Evolutionary conservation across 2,329 filamentous ascomycete genomes (phyloP).

Genomic region (Colletotrichum sp.): DNA sequence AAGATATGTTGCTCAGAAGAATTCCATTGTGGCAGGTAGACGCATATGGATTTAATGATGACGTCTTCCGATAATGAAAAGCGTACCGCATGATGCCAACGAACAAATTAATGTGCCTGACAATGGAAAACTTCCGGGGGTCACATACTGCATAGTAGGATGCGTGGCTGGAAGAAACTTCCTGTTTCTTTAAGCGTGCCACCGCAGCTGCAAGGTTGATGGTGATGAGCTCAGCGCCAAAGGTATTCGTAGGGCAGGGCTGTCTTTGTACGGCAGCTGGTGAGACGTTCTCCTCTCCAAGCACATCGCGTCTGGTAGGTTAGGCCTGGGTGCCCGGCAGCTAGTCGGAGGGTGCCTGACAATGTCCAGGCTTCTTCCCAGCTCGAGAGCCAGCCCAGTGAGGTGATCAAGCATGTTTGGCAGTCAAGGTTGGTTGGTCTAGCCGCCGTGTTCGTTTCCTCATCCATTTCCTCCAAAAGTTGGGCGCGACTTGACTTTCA

Average conservation of each 20-base stretch:
- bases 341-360: slow-evolving; percentile 1
- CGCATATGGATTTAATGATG: background rate
- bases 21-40: background rate
- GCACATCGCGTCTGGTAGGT: background rate
- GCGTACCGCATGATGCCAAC: background rate
- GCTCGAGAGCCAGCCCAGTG: background rate
- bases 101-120: background rate
- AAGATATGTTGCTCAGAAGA: background rate
- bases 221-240: background rate
- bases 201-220: background rate
- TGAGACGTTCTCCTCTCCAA: background rate
- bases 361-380: slow-evolving; percentile 2
- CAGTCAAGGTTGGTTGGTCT: background rate
- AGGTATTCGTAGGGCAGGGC: background rate
- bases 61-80: background rate
- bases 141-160: background rate
- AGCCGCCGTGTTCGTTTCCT: slow-evolving; percentile 3
- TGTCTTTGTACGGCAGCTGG: background rate
- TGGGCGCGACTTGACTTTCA: background rate
- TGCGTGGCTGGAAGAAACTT: background rate
- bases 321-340: background rate
- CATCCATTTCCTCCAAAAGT: background rate
- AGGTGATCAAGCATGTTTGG: background rate
- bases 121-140: background rate
- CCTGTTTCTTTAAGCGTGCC: background rate